Base-by-base conservation (phyloP, 139 green algal species). In the Coccomyxa sp. region DNA sequence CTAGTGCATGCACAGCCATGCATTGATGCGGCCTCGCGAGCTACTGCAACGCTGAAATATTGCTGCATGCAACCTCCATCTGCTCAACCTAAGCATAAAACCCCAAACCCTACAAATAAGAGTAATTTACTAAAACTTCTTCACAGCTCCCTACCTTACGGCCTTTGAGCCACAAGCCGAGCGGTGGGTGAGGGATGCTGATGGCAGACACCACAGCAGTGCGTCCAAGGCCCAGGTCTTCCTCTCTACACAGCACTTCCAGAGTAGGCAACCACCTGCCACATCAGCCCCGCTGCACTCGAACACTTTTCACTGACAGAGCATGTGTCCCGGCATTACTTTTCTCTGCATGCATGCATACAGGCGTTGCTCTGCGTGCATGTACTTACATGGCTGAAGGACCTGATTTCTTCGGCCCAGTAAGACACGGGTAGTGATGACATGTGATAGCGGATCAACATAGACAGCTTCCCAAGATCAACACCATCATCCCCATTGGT, bases 81-180 rank as follows among this genome's bases (percentile, higher is more conserved):
- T 15, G 63, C 21, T 28, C 1, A 9, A 21, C 18, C 63, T 4
- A 9, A 71, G 9, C 63, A 71, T 25, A 1, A 71, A 11, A 25
- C 63, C 21, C 63, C 10, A 9, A 9, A 11, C 16, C 15, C 60
- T 14, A 16, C 16, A 16, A 68, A 68, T 68, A 68, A n/a, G n/a
- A n/a, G n/a, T n/a, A n/a, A n/a, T n/a, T n/a, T n/a, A n/a, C n/a
- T n/a, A n/a, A n/a, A n/a, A n/a, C n/a, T n/a, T 14, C 38, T 51
- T 3, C 38, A 7, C 38, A 11, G 38, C n/a, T 3, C 38, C 38
- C 80, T 13, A 85, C 86, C 86, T 87, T 89, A 57, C 81, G 60
- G 38, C 63, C 87, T 82, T 84, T 90, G 83, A 92, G 90, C 45
- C 51, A 71, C 30, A 81, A 32, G 76, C 76, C 31, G 13, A 30